A percentile compares a stretch with the other conserved stretches of the same genome.
Evolutionary conservation across 352 stramenopile species (phyloP).

Genomic region (Globisporangium polare): DNA sequence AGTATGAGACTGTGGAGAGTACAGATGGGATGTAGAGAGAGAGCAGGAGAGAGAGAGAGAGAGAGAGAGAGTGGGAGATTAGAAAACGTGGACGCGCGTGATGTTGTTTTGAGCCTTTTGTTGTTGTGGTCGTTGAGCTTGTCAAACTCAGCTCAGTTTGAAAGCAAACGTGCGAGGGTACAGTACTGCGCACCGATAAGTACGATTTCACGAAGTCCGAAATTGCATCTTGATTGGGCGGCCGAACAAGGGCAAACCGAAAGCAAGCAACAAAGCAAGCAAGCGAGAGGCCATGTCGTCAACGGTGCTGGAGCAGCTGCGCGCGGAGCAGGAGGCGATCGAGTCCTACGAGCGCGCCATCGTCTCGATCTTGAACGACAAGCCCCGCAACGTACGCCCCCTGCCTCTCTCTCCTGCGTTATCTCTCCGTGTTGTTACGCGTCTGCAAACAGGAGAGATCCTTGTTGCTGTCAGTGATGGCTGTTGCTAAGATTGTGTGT

Average conservation of each 20-base stretch:
- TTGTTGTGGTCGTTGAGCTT: background rate
- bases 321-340: slow-evolving; percentile 75
- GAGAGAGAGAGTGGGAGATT: background rate
- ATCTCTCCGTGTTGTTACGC: background rate
- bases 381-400: slow-evolving; percentile 72
- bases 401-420: background rate
- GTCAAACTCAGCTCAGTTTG: no score
- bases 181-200: background rate
- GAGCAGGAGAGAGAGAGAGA: background rate
- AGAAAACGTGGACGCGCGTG: background rate
- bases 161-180: no score
- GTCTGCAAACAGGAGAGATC: background rate
- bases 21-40: background rate
- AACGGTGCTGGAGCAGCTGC: slow-evolving; percentile 80
- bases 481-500: background rate
- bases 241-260: slow-evolving; percentile 6
- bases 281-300: slow-evolving; percentile 63
- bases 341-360: slow-evolving; percentile 73
- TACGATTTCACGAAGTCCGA: background rate
- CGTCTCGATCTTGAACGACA: slow-evolving; percentile 68
- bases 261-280: background rate
- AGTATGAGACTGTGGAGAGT: background rate
- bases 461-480: background rate
- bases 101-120: background rate
- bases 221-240: background rate